Conservation (phyloP, 1,139 yeast species). For the Arxiozyma slooffiae region DNA sequence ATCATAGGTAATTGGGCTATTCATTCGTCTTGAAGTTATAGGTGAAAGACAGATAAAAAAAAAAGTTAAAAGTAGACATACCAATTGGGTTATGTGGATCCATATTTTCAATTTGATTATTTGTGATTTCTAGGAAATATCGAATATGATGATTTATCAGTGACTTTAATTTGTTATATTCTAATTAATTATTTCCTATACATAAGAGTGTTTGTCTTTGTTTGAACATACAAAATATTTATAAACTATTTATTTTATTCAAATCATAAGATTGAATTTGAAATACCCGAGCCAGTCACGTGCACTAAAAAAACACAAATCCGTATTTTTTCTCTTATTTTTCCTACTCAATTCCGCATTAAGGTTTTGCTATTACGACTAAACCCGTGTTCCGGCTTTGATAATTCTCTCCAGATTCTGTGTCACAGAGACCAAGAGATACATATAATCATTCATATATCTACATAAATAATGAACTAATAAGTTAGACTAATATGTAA, state of each 20-base stretch:
- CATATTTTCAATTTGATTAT: slow-evolving; percentile 11
- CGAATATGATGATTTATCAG: not conserved
- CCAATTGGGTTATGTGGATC: slow-evolving; percentile 31
- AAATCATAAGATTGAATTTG: not conserved
- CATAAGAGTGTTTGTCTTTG: not conserved
- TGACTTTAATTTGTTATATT: not conserved
- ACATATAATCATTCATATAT: too few relatives aligned
- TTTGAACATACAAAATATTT: not conserved
- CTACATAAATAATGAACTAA: not conserved
- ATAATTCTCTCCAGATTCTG: not conserved
- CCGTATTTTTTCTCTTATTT: not conserved
- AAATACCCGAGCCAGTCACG: not conserved
- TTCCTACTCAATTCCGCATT: not conserved
- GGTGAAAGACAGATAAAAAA: not conserved
- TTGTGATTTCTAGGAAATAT: not conserved
- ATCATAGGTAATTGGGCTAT: not conserved
- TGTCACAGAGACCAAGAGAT: not conserved
- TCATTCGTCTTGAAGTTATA: too few relatives aligned
- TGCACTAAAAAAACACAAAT: not conserved
- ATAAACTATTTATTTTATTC: not conserved
- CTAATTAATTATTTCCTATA: not conserved
- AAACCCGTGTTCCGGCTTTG: not conserved
- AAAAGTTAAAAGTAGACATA: slow-evolving; percentile 13
- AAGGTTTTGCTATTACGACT: not conserved
- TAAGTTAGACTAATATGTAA: not conserved